phyloP scores from a whole-genome alignment of 2,329 filamentous ascomycete genomes.

The Acephala macrosclerotiorum region DNA sequence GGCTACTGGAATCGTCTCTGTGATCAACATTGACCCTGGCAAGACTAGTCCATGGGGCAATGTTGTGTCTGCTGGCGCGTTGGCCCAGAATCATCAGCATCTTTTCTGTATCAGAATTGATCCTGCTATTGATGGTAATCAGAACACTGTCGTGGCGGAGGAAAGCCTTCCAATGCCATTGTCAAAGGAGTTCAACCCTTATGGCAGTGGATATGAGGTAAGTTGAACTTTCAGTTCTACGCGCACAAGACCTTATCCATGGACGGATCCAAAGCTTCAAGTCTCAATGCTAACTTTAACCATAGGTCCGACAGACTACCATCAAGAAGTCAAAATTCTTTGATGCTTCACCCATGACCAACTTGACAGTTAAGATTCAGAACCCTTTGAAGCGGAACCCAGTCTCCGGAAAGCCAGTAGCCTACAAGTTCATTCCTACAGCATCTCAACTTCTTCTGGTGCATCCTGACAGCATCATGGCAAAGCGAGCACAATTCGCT shows the following conservation, averaged over 20 bases:
- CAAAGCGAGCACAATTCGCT: conserved; percentile 89
- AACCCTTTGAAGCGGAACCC: conserved; percentile 84
- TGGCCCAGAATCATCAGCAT: conserved; percentile 67
- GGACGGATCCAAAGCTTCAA: not conserved
- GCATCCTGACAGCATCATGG: conserved; percentile 80
- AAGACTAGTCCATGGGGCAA: conserved; percentile 63
- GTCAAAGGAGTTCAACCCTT: conserved; percentile 56
- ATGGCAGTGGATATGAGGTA: conserved; percentile 58
- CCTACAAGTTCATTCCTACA: conserved; percentile 87
- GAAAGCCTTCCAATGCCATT: conserved; percentile 57
- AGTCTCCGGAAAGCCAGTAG: conserved; percentile 81
- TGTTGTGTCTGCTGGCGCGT: conserved; percentile 65
- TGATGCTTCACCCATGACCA: conserved; percentile 53
- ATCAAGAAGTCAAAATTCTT: conserved; percentile 51
- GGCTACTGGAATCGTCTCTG: conserved; percentile 68
- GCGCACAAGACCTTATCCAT: not conserved
- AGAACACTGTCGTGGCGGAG: conserved; percentile 60
- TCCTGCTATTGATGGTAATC: conserved; percentile 61
- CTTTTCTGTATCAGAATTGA: conserved; percentile 60
- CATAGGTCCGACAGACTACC: conserved; percentile 50
- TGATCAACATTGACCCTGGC: conserved; percentile 61
- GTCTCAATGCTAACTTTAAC: not conserved
- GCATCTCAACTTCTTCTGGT: conserved; percentile 81
- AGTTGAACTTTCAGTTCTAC: conserved; percentile 1
- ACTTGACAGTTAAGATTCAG: conserved; percentile 85